Evolutionary conservation across 352 stramenopile species (phyloP).

Genomic region (Globisporangium carolinianum): DNA sequence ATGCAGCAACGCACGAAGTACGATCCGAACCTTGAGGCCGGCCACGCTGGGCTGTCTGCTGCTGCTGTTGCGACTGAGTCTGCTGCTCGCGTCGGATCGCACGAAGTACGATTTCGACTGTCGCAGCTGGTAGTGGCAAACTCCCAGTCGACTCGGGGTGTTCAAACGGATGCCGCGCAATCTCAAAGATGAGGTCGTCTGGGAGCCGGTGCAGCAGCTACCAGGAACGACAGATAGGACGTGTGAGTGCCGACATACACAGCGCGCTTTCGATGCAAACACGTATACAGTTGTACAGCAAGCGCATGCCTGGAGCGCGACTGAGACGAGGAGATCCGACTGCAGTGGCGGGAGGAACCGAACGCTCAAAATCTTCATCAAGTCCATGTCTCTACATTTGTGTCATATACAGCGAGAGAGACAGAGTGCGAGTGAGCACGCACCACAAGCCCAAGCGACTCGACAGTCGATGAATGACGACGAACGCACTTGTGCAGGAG

Average conservation of each 20-base stretch:
- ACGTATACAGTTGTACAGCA: too few relatives aligned
- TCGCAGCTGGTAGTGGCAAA: conserved; percentile 48
- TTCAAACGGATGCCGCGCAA: conserved; percentile 78
- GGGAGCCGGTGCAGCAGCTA: conserved; percentile 82
- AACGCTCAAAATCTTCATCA: conserved; percentile 87
- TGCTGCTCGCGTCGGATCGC: conserved; percentile 30
- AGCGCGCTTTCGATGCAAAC: too few relatives aligned
- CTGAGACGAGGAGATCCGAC: conserved; percentile 77
- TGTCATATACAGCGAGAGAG: background rate
- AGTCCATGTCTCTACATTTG: conserved; percentile 60
- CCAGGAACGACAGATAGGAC: too few relatives aligned
- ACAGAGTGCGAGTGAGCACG: background rate
- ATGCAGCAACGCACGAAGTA: too few relatives aligned
- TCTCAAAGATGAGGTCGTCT: conserved; percentile 81
- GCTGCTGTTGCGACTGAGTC: conserved; percentile 7
- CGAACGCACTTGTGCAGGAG: conserved; percentile 63
- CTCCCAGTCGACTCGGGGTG: conserved; percentile 48
- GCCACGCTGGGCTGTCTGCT: background rate
- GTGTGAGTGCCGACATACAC: too few relatives aligned
- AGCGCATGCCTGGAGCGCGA: conserved; percentile 54
- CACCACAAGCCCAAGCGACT: too few relatives aligned
- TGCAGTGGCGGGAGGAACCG: conserved; percentile 75
- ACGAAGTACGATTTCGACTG: conserved; percentile 38
- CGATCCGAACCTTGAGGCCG: too few relatives aligned
- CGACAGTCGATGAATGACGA: too few relatives aligned